Evolutionary conservation across 2,329 filamentous ascomycete genomes (phyloP), one percentile per base, ranked within the genome.

Genomic region (Ceratocystis papillata): DNA sequence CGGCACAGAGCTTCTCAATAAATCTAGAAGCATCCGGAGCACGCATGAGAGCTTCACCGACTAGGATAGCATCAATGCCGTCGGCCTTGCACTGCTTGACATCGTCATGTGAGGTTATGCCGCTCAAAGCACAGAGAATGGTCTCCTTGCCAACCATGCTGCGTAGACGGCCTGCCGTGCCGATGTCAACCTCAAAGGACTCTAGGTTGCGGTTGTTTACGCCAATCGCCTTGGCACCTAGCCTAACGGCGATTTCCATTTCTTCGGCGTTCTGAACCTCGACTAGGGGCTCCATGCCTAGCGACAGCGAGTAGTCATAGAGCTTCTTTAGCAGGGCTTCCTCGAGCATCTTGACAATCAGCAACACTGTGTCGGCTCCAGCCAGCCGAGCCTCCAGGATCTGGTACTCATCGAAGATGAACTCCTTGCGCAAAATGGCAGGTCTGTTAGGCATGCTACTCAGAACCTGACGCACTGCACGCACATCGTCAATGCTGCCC

Each of bases 191-290:
- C 73, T 97, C 92, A 72, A 99, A 99, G 72, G 87, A 97, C 71
- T 93, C 93, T 12, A 99, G 81, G 73, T 99, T 96, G 65, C 94
- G 87, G 78, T 99, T 99, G 78, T 99, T 99, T 71, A 99, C 94
- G 30, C 94, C 94, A 72, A 99, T 96, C 46, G 90, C 93, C 76
- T 92, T 88, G 25, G 94, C 84, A 10, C 93, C 94, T 25, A 99
- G 81, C 66, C 88, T 83, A 59, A 96, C 85, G 6, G 95, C 94
- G 66, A 86, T 86, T 48, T 87, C 81, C 90, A 96, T 99, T 76
- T 99, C 94, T 62, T 94, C 89, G 0, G 87, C 85, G 53, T 88
- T 99, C 73, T 99, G 96, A 33, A 99, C 94, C 75, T 99, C 94
- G 1, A 99, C 94, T 37, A 99, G 77, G 44, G 94, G 94, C 77